Conservation (phyloP, 352 stramenopile species). For the Phytophthora pinifolia region DNA sequence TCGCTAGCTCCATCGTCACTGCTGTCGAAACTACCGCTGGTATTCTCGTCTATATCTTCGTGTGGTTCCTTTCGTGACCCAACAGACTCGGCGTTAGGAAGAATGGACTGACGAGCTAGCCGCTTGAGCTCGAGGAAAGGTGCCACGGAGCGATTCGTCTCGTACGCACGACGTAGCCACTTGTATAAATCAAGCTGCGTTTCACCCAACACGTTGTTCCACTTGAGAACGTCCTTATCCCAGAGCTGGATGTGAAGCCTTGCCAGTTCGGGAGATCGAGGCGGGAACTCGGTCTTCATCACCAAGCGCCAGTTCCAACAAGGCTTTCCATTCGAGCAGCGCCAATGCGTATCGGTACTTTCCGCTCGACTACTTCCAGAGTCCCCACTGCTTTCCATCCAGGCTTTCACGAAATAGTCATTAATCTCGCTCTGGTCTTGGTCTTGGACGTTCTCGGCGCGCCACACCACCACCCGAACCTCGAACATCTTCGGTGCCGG, state of each 20-base stretch:
- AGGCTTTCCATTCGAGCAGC: constrained; percentile 86
- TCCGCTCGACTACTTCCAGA: constrained; percentile 28
- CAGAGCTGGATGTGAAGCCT: constrained; percentile 91
- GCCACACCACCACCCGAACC: constrained; percentile 90
- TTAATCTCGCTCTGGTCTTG: constrained; percentile 81
- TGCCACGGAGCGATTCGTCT: constrained; percentile 51
- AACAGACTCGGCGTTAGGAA: not conserved
- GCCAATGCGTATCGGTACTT: constrained; percentile 91
- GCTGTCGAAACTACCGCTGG: not conserved
- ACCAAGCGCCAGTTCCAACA: constrained; percentile 94
- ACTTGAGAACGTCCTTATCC: constrained; percentile 93
- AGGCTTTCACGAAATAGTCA: constrained; percentile 92
- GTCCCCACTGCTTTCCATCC: constrained; percentile 70
- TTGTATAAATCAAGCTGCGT: constrained; percentile 85
- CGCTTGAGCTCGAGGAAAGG: constrained; percentile 70
- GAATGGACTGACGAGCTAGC: constrained; percentile 12
- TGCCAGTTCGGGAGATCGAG: constrained; percentile 74
- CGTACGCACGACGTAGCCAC: constrained; percentile 68
- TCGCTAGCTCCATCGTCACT: constrained; percentile 24
- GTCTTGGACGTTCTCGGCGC: constrained; percentile 80
- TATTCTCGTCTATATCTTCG: not conserved
- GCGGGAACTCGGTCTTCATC: constrained; percentile 81
- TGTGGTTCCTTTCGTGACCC: not conserved
- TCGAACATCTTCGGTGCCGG: constrained; percentile 77
- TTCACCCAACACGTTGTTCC: constrained; percentile 90